These are phyloP conservation scores for Lentinus tigrinus DNA, from an alignment of 768 basidiomycete species.

Conservation along the genomic window DNA sequence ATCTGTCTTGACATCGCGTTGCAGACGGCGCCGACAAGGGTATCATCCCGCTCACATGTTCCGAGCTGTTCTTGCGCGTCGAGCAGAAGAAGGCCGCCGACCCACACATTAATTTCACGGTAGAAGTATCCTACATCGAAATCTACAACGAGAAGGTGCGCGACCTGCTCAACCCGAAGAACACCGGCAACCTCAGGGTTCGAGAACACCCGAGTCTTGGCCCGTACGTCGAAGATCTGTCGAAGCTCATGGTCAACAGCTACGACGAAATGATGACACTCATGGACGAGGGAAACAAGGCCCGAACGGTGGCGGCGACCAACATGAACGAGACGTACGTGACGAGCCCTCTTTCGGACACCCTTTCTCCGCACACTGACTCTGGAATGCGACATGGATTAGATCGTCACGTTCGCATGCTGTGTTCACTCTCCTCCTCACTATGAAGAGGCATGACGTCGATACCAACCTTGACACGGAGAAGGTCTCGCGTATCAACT, in stretches of 20 bases:
- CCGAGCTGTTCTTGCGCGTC: constrained; percentile 87
- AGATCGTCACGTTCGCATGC: constrained; percentile 97
- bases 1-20: not conserved
- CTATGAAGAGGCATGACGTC: constrained; percentile 86
- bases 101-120: constrained; percentile 75
- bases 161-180: constrained; percentile 96
- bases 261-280: constrained; percentile 98
- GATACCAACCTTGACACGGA: constrained; percentile 90
- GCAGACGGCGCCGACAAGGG: constrained; percentile 93
- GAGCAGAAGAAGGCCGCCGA: constrained; percentile 60
- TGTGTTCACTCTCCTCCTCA: constrained; percentile 93
- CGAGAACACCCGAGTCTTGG: constrained; percentile 95
- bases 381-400: no score
- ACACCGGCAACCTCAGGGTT: constrained; percentile 92
- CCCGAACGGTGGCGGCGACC: constrained; percentile 95
- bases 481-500: constrained; percentile 96
- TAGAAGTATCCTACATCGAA: constrained; percentile 99
- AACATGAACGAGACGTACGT: constrained; percentile 98
- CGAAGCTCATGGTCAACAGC: constrained; percentile 85
- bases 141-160: constrained; percentile 99
- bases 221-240: constrained; percentile 98
- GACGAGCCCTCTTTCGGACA: not conserved
- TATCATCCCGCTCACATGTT: constrained; percentile 95
- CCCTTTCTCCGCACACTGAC: no score
- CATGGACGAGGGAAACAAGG: constrained; percentile 99